Conservation (phyloP, 2,329 filamentous ascomycete genomes). For the Knufia petricola region DNA sequence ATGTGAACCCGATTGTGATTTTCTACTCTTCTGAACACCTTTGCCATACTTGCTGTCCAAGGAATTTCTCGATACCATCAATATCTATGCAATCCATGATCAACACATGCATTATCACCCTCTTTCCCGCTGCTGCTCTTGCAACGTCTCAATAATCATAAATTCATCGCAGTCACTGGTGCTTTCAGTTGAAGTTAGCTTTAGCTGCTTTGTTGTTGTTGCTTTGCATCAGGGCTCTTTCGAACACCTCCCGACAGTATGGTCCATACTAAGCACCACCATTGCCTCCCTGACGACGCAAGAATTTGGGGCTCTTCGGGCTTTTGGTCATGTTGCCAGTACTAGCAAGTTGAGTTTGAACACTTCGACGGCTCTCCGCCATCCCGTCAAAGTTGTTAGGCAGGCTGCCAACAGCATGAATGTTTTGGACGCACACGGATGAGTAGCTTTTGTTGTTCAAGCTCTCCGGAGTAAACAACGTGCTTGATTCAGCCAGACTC, state of each 20-base stretch:
- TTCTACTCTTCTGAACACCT: not conserved
- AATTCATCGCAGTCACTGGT: not conserved
- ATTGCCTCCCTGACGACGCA: slow-evolving; percentile 12
- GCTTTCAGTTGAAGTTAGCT: not conserved
- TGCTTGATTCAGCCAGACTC: not conserved
- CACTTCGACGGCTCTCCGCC: slow-evolving; percentile 15
- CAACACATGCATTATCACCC: slow-evolving; percentile 2
- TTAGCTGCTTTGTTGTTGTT: slow-evolving; percentile 2
- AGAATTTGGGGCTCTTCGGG: slow-evolving; percentile 13
- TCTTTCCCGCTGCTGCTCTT: not conserved
- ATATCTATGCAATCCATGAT: not conserved
- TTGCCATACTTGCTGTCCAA: not conserved
- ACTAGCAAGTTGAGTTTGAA: slow-evolving; percentile 16
- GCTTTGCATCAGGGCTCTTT: slow-evolving; percentile 7
- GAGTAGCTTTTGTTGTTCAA: slow-evolving; percentile 20
- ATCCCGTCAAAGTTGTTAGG: slow-evolving; percentile 20
- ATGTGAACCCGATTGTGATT: not conserved
- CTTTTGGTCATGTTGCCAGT: slow-evolving; percentile 17
- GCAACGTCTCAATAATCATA: not conserved
- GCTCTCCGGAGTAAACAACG: not conserved
- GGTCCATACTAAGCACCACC: slow-evolving; percentile 16
- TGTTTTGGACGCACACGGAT: slow-evolving; percentile 20
- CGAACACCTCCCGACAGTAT: slow-evolving; percentile 11
- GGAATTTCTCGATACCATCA: not conserved
- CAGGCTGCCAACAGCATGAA: slow-evolving; percentile 21